Base-by-base conservation (phyloP, 257 asterid species). In the Voacanga thouarsii region DNA sequence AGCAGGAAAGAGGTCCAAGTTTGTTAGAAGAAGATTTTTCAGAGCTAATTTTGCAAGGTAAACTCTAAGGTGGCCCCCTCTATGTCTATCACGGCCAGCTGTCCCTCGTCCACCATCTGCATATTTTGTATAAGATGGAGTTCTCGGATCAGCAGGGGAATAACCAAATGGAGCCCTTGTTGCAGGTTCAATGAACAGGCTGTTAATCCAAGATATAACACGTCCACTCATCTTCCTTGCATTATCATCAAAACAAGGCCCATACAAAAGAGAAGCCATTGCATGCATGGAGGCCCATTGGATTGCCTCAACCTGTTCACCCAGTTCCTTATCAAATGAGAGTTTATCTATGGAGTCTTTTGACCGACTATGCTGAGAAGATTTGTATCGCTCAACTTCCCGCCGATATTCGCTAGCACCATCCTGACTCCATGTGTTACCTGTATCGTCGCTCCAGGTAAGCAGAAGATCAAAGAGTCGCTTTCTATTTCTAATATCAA, bases 281-380 rank as follows among this genome's bases (percentile, higher is more conserved):
- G 99, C 99, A 80, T 93, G 92, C 99, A 96, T 93, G 81, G 98
- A 92, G 73, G 98, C 97, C 98, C 98, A 93, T 80, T 96, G 99
- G 83, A 96, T 93, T 78, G 97, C 97, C 85, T 96, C 99, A 39
- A 96, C 97, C 88, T 96, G 99, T 86, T 96, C 99, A 67, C 89
- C 78, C 88, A 96, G 77, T 80, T 96, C 99, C 83, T 90, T 93
- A 84, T 96, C 99, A 82, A 96, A 96, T 79, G 99, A 90, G 78
- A 96, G 90, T 83, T 92, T 93, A 83, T 96, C 99, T 4, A 90
- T 87, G 30, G 99, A 96, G 85, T 96, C 98, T 81, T 96, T 96
- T 53, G 99, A 96, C 70, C 99, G 89, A 81, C 92, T 87, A 82
- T 96, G 99, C 84, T 96, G 99, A 77, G 92, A 86, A 65, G 96